Evolutionary conservation across 75 land plant genomes (phyloP).

Genomic region (Gnetum montanum): DNA sequence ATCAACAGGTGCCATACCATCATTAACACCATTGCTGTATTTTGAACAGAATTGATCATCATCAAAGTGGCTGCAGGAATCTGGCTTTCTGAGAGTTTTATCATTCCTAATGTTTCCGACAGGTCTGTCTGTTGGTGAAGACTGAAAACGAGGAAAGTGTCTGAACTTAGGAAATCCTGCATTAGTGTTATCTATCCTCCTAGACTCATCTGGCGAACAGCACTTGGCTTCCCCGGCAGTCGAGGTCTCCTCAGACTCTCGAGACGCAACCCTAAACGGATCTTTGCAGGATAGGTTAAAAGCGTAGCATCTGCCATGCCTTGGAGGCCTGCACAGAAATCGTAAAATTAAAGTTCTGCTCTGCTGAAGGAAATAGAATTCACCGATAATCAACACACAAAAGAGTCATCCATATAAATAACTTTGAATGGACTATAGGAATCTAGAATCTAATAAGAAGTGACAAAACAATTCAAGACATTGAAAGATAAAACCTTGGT

Average conservation of each 20-base stretch:
- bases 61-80: too few species aligned
- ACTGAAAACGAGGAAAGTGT: not conserved
- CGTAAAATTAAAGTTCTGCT: not conserved
- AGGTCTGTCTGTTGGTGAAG: not conserved
- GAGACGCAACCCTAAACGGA: not conserved
- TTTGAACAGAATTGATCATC: too few species aligned
- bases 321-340: slow-evolving; percentile 3
- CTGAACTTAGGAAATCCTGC: slow-evolving; percentile 1
- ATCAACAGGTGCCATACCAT: too few species aligned
- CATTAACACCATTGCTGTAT: too few species aligned
- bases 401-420: too few species aligned
- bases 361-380: not conserved
- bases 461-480: not conserved
- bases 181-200: not conserved
- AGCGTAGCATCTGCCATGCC: not conserved
- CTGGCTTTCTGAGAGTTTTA: not conserved
- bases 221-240: too few species aligned
- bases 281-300: not conserved
- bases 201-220: too few species aligned
- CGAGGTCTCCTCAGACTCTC: not conserved
- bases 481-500: too few species aligned
- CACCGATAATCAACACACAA: not conserved
- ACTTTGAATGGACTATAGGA: not conserved
- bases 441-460: not conserved
- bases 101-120: not conserved